phyloP scores from a whole-genome alignment of 2,329 filamentous ascomycete species.

The Alternaria burnsii region DNA sequence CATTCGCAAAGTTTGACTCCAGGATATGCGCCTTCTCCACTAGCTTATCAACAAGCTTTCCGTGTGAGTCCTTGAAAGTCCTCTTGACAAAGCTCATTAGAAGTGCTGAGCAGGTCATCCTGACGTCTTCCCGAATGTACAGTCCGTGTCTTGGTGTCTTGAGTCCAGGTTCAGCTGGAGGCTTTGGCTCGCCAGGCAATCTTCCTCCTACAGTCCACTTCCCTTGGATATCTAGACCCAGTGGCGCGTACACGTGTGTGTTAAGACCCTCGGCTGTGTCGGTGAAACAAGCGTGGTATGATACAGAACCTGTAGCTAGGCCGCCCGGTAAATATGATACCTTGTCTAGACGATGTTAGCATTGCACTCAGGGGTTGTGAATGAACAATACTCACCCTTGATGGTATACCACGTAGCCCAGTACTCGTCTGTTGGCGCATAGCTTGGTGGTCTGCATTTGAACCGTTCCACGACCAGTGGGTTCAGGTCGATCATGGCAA shows the following conservation, averaged over 20 bases:
- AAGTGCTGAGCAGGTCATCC: constrained; percentile 81
- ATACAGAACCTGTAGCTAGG: constrained; percentile 70
- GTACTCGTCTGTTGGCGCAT: constrained; percentile 74
- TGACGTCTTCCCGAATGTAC: constrained; percentile 85
- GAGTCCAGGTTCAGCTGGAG: constrained; percentile 72
- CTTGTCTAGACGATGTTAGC: constrained; percentile 61
- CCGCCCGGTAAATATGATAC: constrained; percentile 77
- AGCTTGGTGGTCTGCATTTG: constrained; percentile 71
- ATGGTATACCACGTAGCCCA: constrained; percentile 75
- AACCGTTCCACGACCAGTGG: constrained; percentile 79
- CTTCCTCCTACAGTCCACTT: constrained; percentile 80
- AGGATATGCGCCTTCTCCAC: constrained; percentile 50
- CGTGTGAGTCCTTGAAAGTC: constrained; percentile 80
- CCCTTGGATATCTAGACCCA: constrained; percentile 79
- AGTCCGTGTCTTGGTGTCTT: constrained; percentile 72
- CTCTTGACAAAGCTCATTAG: constrained; percentile 81
- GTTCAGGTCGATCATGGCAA: constrained; percentile 87
- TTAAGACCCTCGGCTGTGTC: constrained; percentile 76
- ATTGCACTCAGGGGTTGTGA: background rate
- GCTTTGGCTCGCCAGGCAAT: constrained; percentile 72
- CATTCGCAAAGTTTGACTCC: constrained; percentile 46
- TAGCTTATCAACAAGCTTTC: constrained; percentile 68
- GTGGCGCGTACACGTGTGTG: constrained; percentile 84
- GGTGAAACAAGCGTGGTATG: constrained; percentile 83
- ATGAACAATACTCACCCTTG: constrained; percentile 41